A percentile compares a stretch with the other conserved stretches of the same genome.
phyloP scores from a whole-genome alignment of 768 basidiomycete genomes.

The Pleurotus cornucopiae region DNA sequence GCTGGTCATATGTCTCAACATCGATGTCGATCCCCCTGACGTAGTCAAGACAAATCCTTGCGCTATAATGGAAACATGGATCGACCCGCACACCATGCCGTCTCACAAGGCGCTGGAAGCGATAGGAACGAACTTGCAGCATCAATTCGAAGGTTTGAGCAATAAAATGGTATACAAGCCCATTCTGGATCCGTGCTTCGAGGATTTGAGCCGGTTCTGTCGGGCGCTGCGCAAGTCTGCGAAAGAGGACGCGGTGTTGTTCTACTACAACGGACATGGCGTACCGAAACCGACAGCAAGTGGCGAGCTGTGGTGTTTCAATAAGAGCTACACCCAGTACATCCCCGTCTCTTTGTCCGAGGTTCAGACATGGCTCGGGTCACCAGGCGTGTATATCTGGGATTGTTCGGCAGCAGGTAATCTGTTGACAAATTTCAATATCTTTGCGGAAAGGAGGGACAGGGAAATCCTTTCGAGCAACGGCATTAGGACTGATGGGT shows the following conservation, averaged over 20 bases:
- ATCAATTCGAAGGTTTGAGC: conserved; percentile 94
- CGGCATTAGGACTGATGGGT: conserved; percentile 56
- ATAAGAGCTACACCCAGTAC: conserved; percentile 95
- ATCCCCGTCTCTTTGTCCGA: conserved; percentile 95
- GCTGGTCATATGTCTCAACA: conserved; percentile 89
- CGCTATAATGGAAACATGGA: conserved; percentile 94
- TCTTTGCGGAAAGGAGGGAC: conserved; percentile 71
- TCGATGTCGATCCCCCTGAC: conserved; percentile 97
- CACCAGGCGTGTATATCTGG: conserved; percentile 97
- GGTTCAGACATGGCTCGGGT: conserved; percentile 89
- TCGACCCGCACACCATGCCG: conserved; percentile 91
- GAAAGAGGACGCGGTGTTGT: conserved; percentile 89
- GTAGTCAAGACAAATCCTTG: conserved; percentile 96
- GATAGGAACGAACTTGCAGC: conserved; percentile 88
- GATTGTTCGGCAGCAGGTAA: conserved; percentile 98
- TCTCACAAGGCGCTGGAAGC: conserved; percentile 91
- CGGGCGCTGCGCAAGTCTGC: conserved; percentile 79
- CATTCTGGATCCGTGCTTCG: conserved; percentile 90
- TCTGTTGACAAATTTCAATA: conserved; percentile 85
- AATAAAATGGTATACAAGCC: conserved; percentile 94
- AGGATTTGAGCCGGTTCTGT: conserved; percentile 89
- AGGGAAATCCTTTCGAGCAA: conserved; percentile 55
- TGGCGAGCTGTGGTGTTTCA: conserved; percentile 99
- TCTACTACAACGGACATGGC: conserved; percentile 98
- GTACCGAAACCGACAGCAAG: conserved; percentile 95